phyloP scores from a whole-genome alignment of 805 yeast genomes.

The Wickerhamiella occidentalis region DNA sequence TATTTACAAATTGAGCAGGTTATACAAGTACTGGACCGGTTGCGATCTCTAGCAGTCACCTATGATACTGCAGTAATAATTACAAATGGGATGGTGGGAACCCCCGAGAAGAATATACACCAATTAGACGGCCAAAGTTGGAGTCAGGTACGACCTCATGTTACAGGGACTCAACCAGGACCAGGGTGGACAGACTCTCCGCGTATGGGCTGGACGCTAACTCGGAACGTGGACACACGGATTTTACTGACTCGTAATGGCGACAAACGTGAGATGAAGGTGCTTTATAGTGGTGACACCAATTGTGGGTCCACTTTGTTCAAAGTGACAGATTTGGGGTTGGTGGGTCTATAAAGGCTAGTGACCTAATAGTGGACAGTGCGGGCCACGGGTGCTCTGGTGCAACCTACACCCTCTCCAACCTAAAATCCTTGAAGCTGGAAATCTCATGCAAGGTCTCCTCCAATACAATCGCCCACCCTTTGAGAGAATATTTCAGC shows the following conservation, averaged over 20 bases:
- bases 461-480: background rate
- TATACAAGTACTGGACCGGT: slow-evolving; percentile 5
- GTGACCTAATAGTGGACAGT: too few relatives aligned
- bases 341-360: too few relatives aligned
- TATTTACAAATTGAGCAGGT: background rate
- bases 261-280: background rate
- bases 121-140: slow-evolving; percentile 14
- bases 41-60: slow-evolving; percentile 39
- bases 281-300: slow-evolving; percentile 4
- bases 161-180: slow-evolving; percentile 36
- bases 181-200: slow-evolving; percentile 43
- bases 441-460: background rate
- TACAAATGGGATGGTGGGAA: slow-evolving; percentile 52
- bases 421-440: background rate
- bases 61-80: slow-evolving; percentile 50
- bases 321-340: background rate
- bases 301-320: background rate
- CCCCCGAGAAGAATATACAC: background rate
- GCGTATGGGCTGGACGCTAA: slow-evolving; percentile 18
- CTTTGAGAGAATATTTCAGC: background rate
- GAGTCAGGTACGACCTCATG: slow-evolving; percentile 34
- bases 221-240: slow-evolving; percentile 14
- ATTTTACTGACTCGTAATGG: slow-evolving; percentile 9
- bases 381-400: too few relatives aligned
- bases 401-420: slow-evolving; percentile 3